Evolutionary conservation across 345 rosid genomes (phyloP).

Genomic region (sweet orange (Citrus sinensis)): DVS_A1.0 CM039163.1:4839001-4839500

Average conservation of each 20-base stretch:
- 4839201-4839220: conserved; percentile 76
- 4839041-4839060: not conserved
- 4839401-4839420: conserved; percentile 16
- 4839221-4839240: not conserved
- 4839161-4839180: conserved; percentile 79
- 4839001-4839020: not conserved
- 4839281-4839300: conserved; percentile 61
- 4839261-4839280: conserved; percentile 1
- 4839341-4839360: conserved; percentile 55
- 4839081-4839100: conserved; percentile 40
- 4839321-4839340: conserved; percentile 62
- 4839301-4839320: conserved; percentile 61
- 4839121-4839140: conserved; percentile 69
- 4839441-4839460: not conserved
- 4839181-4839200: conserved; percentile 86
- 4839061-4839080: not conserved
- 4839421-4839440: conserved; percentile 2
- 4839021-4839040: not conserved
- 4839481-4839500: not conserved
- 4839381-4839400: conserved; percentile 8
- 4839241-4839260: not conserved
- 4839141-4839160: conserved; percentile 79
- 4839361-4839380: conserved; percentile 13
- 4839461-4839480: not conserved
- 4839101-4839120: conserved; percentile 64